Base-by-base conservation (phyloP, 2,329 filamentous ascomycete species). In the Setomelanomma holmii region DNA sequence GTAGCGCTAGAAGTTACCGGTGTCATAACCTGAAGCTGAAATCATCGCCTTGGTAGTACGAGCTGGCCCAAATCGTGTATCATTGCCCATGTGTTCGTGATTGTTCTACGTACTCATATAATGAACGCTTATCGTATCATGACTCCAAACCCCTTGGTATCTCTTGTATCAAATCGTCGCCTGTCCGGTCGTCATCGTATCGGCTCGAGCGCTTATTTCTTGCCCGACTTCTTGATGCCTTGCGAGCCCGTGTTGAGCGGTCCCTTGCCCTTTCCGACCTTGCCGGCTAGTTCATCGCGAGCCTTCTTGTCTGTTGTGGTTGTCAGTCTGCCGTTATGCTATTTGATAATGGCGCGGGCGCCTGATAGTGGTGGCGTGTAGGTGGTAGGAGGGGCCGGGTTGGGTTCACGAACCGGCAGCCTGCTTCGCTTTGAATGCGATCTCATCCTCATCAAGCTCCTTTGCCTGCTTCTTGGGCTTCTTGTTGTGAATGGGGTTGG, bases 191-290 rank as follows among this genome's bases (percentile, higher is more conserved):
- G 14, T 23, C 14, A 14, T 24, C 39, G 39, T 22, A 5, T 16
- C 33, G n/a, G 21, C 27, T 42, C 38, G 35, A 19, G 27, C 55
- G 64, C 57, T 69, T 67, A 96, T 88, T 97, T 96, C 68, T 97
- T 96, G 78, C 92, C 93, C 57, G 90, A 95, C 86, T 96, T 97
- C 88, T 97, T 97, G 82, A 98, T 96, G 58, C 91, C 92, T 79
- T 96, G 91, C 42, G 83, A 77, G 27, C 91, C 92, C 24, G 86
- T 89, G 79, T 92, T 93, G 74, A 97, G 75, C 33, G 93, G 93
- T 3, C 93, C 93, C 69, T 89, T 88, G 40, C 90, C 88, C 80
- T 91, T 90, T 55, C 87, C 83, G 7, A 88, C 88, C 79, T 90
- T 89, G 58, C 87, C 83, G n/a, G 88, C 86, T 78, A 96, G 74